Percentiles rank a stretch among this genome's conserved stretches.
These are phyloP conservation scores for Exophiala bonariae DNA, from an alignment of 2,329 filamentous ascomycete genomes.

Conservation along the genomic window DNA sequence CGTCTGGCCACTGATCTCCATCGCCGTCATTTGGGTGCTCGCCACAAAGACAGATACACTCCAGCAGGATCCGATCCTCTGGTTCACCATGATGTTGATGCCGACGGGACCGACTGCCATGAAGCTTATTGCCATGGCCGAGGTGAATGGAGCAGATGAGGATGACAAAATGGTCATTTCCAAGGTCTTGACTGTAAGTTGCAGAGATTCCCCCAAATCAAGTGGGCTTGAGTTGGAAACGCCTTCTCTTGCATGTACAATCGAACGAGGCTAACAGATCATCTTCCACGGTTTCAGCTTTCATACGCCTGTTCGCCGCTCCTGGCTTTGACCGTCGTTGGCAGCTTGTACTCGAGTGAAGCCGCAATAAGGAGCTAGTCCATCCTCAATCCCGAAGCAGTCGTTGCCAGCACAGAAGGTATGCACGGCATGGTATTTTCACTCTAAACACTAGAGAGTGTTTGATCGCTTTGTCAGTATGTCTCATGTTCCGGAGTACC, in stretches of 20 bases:
- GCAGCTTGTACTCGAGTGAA: slow-evolving; percentile 34
- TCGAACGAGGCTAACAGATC: too few species aligned
- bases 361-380: slow-evolving; percentile 25
- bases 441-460: too few species aligned
- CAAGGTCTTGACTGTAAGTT: slow-evolving; percentile 42
- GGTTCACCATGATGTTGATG: slow-evolving; percentile 65
- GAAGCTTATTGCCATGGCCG: slow-evolving; percentile 52
- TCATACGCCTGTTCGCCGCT: slow-evolving; percentile 35
- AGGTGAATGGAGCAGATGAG: slow-evolving; percentile 40
- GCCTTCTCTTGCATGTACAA: neutral
- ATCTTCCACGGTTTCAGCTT: slow-evolving; percentile 25
- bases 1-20: slow-evolving; percentile 59
- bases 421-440: too few species aligned
- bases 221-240: too few species aligned
- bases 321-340: slow-evolving; percentile 34
- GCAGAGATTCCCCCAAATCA: neutral
- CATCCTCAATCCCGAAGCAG: too few species aligned
- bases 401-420: too few species aligned
- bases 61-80: slow-evolving; percentile 61
- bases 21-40: slow-evolving; percentile 56
- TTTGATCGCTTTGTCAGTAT: too few species aligned
- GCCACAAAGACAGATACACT: slow-evolving; percentile 55
- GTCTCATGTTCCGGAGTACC: too few species aligned
- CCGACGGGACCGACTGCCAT: slow-evolving; percentile 56
- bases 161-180: slow-evolving; percentile 54